Percentiles rank a stretch among this genome's conserved stretches.
These are phyloP conservation scores for Neurospora sp. DNA, from an alignment of 2,329 filamentous ascomycete species.

Conservation along the genomic window DNA sequence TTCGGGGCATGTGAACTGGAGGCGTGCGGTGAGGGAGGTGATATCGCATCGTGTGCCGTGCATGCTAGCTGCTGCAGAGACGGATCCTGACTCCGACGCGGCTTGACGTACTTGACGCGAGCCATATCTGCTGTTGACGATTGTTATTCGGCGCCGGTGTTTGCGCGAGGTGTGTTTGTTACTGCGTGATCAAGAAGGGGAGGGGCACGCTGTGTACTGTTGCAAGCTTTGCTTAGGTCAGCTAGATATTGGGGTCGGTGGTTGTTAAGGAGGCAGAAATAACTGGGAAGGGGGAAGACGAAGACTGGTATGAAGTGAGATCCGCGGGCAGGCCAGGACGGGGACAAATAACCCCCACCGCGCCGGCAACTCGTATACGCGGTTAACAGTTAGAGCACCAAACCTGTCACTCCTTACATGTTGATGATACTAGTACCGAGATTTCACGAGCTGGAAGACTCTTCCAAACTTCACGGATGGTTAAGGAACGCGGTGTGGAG, in stretches of 20 bases:
- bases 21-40: constrained; percentile 27
- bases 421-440: too few relatives aligned
- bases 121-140: not conserved
- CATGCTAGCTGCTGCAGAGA: constrained; percentile 19
- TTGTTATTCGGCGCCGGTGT: not conserved
- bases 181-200: not conserved
- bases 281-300: not conserved
- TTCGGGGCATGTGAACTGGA: constrained; percentile 24
- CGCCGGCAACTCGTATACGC: too few relatives aligned
- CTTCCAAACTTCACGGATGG: too few relatives aligned
- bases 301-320: too few relatives aligned
- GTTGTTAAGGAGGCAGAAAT: not conserved
- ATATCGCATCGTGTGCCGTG: constrained; percentile 20
- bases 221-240: not conserved
- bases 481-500: not conserved
- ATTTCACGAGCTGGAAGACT: too few relatives aligned
- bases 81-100: not conserved
- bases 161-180: not conserved
- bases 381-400: too few relatives aligned
- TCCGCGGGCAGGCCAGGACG: too few relatives aligned
- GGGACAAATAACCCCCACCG: too few relatives aligned
- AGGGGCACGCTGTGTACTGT: not conserved
- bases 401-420: too few relatives aligned
- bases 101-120: not conserved
- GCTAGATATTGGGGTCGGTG: not conserved